Evolutionary conservation across 2,329 filamentous ascomycete species (phyloP), one percentile per base, ranked within the genome.

Genomic region (Aspergillus sp.): DNA sequence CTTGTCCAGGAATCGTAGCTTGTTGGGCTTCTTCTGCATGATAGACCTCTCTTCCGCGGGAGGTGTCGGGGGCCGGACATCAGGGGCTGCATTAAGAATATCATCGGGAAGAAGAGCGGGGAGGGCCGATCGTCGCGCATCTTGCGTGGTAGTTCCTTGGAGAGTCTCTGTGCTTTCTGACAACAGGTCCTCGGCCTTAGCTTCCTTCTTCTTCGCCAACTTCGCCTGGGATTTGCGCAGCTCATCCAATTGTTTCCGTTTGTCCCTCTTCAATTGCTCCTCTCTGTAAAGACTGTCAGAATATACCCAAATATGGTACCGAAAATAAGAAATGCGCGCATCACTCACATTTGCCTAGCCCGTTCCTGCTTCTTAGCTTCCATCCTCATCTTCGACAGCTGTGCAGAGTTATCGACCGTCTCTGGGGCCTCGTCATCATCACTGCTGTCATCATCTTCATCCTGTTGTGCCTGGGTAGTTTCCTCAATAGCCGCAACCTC

Each of bases 101-200:
- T 82, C 80, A 55, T 80, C 78, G 5, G 83, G 83, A 36, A 85
- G 79, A 21, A 84, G 75, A 41, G 76, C 78, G 5, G 82, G 82
- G 12, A 84, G 76, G n/a, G 71, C 68, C 10, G 66, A 72, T 63
- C 70, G 70, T 67, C 73, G 69, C 63, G 72, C 59, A 55, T 77
- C 74, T 60, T 76, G 73, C 32, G 71, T 73, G 28, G 64, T 72
- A 21, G 72, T 75, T 38, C 74, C 76, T 62, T 76, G 76, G 8
- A 79, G 66, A 4, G 77, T 79, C 51, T 68, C 72, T 8, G 77
- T 77, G 62, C 77, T 79, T 62, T 79, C 77, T 17, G 78, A 79
- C 38, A 71, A 63, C 15, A 74, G 36, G 38, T 79, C 78, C 50
- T 78, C 76, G 13, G 63, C 65, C 23, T 59, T 57, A 17, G 69